Percentiles rank a stretch among this genome's conserved stretches.
These are phyloP conservation scores for Mycena pura DNA, from an alignment of 768 basidiomycete species.

Conservation along the genomic window DNA sequence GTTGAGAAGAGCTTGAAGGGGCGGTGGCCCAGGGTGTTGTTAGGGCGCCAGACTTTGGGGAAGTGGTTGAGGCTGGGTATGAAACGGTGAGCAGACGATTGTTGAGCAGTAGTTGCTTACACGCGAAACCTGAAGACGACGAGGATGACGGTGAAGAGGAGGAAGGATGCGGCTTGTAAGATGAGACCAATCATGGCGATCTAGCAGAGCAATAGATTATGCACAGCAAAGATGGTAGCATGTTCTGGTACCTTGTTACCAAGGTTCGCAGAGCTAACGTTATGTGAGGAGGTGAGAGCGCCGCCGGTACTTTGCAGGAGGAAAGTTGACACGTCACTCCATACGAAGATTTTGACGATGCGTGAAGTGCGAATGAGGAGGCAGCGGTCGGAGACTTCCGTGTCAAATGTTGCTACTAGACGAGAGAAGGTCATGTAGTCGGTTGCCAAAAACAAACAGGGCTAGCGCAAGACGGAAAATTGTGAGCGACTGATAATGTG, in stretches of 20 bases:
- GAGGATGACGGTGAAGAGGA: constrained; percentile 43
- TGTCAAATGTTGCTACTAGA: constrained; percentile 40
- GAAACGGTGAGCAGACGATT: neutral
- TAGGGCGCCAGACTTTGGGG: neutral
- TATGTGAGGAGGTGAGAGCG: constrained; percentile 36
- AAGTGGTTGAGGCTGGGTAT: neutral
- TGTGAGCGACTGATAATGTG: neutral
- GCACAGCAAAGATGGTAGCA: no score
- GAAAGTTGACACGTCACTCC: constrained; percentile 57
- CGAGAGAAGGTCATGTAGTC: constrained; percentile 60
- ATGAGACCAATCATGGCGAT: constrained; percentile 50
- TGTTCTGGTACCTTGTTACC: constrained; percentile 39
- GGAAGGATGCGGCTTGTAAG: constrained; percentile 50
- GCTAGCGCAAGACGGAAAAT: constrained; percentile 36
- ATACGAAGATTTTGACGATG: constrained; percentile 56
- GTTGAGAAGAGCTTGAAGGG: constrained; percentile 1
- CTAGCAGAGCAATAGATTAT: constrained; percentile 26
- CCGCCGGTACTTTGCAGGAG: constrained; percentile 54
- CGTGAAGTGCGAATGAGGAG: constrained; percentile 45
- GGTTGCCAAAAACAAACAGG: constrained; percentile 64
- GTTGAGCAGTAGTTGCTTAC: neutral
- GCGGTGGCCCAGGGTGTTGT: neutral
- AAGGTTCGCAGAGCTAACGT: constrained; percentile 10
- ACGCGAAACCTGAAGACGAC: constrained; percentile 37
- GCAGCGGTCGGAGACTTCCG: constrained; percentile 44